Evolutionary conservation across 2,329 filamentous ascomycete species (phyloP), one percentile per base, ranked within the genome.

Genomic region (Phoma herbarum): DNA sequence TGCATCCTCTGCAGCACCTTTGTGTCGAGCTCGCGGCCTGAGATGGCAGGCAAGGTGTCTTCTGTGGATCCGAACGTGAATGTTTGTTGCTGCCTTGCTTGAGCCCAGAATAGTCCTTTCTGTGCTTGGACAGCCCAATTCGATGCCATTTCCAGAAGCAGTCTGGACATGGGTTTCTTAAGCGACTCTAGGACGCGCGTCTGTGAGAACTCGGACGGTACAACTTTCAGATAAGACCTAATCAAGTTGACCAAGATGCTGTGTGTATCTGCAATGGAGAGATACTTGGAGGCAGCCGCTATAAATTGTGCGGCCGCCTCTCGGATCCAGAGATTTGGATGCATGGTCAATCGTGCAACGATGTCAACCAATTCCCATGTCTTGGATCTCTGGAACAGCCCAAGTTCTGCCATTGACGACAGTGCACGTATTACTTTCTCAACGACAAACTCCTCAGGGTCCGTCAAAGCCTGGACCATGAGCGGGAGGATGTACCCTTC

Each of bases 401-500:
- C 96, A 20, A 99, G 83, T 52, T 90, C 89, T 9, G 94, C 93
- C 81, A 99, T 91, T 59, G 91, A 90, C 2, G 93, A 92, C 46
- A 99, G 83, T 0, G 94, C 95, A 65, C 95, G 88, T 28, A 99
- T 82, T 1, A 94, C 93, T 56, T 91, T 91, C 71, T 97, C 93
- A 12, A 99, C 89, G 2, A 99, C 95, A 72, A 92, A 94, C 68
- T 97, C 94, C 76, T 99, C 95, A 0, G 91, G 87, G 65, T 99
- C 95, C 0, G 93, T 92, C 68, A 99, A 82, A 8, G 95, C 94
- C 76, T 97, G 95, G 3, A 97, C 86, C 92, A 99, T 97, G 14
- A 99, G 82, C 0, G 96, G 95, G 25, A 99, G 80, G 64, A 98
- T 96, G 68, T 97, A 99, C 66, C 96, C 93, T 76, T 99, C 95